These are phyloP conservation scores for Annulohypoxylon moriforme DNA, from an alignment of 495 filamentous ascomycete species.

Conservation along the genomic window DNA sequence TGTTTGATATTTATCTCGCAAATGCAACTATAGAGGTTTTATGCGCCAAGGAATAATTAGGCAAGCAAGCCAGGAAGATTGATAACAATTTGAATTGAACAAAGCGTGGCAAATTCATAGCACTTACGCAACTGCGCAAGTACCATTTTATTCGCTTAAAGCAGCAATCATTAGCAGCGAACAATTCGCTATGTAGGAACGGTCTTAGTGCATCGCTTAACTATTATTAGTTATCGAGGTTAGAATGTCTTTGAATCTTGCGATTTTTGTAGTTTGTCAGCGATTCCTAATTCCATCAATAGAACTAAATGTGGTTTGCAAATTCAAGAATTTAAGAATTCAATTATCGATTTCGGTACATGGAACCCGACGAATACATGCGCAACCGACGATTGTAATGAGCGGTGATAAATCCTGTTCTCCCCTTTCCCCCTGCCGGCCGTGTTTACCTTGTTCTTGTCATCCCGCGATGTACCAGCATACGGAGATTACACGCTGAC, in stretches of 20 bases:
- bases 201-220: conserved; percentile 14
- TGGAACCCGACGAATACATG: conserved; percentile 3
- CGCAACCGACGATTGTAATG: conserved; percentile 28
- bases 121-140: not conserved
- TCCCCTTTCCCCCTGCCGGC: conserved; percentile 25
- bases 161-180: conserved; percentile 23
- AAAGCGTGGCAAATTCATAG: not conserved
- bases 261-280: conserved; percentile 13
- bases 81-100: conserved; percentile 10
- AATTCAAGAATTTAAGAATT: conserved; percentile 16
- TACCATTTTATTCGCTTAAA: conserved; percentile 20
- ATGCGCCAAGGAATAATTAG: conserved; percentile 11
- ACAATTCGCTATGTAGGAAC: conserved; percentile 18
- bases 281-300: conserved; percentile 26
- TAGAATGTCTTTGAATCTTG: not conserved
- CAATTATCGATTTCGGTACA: conserved; percentile 20
- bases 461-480: conserved; percentile 43
- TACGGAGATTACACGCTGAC: conserved; percentile 45
- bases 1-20: not conserved
- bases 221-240: conserved; percentile 36
- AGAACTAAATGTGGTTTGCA: not conserved
- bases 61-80: not conserved
- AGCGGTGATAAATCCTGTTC: conserved; percentile 34
- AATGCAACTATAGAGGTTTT: conserved; percentile 18
- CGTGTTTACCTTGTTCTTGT: conserved; percentile 35